These are phyloP conservation scores for Huiozyma naganishii DNA, from an alignment of 805 yeast species.

Conservation along the genomic window DNA sequence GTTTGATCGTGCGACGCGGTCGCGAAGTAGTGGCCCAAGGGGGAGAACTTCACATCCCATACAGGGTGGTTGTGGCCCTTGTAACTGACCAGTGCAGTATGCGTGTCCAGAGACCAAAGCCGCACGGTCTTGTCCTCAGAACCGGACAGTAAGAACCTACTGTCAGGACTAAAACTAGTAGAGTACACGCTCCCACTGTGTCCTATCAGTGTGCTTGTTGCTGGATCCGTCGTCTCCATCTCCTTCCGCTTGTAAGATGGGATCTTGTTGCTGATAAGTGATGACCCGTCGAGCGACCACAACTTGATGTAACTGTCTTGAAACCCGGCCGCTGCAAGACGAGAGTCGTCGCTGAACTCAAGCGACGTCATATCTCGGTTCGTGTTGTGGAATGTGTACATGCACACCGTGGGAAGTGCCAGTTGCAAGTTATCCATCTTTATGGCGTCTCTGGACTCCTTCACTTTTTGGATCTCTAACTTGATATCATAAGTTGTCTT, in stretches of 20 bases:
- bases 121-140: constrained; percentile 90
- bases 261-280: constrained; percentile 52
- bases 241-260: constrained; percentile 41
- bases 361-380: constrained; percentile 78
- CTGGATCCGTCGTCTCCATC: constrained; percentile 20
- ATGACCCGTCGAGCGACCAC: constrained; percentile 90
- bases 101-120: constrained; percentile 90
- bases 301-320: constrained; percentile 83
- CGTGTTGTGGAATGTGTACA: constrained; percentile 96
- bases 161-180: constrained; percentile 82
- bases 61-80: constrained; percentile 94
- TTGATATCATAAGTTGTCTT: constrained; percentile 72
- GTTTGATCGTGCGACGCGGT: constrained; percentile 97
- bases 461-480: constrained; percentile 65
- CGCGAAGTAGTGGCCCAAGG: constrained; percentile 95
- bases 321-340: constrained; percentile 87
- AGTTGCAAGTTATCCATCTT: constrained; percentile 61
- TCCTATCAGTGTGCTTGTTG: constrained; percentile 47
- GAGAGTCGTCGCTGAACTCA: constrained; percentile 78
- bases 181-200: constrained; percentile 95
- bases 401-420: constrained; percentile 85
- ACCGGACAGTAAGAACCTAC: constrained; percentile 63
- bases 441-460: constrained; percentile 71
- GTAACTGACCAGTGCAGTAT: constrained; percentile 80
- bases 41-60: constrained; percentile 94